phyloP scores from a whole-genome alignment of 176 grass and related monocot genomes.

The Eleusine coracana region DNA sequence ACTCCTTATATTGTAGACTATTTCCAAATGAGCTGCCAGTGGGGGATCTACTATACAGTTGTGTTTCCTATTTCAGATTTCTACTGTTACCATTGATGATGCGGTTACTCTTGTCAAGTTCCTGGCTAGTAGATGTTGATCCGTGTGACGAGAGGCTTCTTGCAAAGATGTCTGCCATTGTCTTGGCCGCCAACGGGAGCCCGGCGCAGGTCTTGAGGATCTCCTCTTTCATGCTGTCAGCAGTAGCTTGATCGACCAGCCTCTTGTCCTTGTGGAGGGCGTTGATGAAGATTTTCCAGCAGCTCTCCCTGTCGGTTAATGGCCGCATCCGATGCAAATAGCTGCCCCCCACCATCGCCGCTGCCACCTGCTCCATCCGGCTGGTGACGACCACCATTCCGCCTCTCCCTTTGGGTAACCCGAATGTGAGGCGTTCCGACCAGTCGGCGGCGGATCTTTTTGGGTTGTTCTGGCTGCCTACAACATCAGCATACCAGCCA shows the following conservation, averaged over 20 bases:
- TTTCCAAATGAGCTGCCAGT: not conserved
- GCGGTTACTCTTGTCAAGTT: constrained; percentile 31
- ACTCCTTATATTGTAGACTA: not conserved
- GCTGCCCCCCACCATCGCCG: constrained; percentile 45
- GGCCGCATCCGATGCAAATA: constrained; percentile 26
- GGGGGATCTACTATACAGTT: not conserved
- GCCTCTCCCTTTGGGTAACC: constrained; percentile 46
- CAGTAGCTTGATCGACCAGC: not conserved
- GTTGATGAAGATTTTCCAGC: constrained; percentile 46
- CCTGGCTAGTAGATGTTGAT: constrained; percentile 39
- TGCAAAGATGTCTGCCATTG: constrained; percentile 46
- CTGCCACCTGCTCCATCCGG: constrained; percentile 42
- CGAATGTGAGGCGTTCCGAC: constrained; percentile 29
- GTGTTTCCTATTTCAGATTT: constrained; percentile 17
- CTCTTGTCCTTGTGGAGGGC: constrained; percentile 17
- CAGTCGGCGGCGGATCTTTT: not conserved
- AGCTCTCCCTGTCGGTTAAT: constrained; percentile 33
- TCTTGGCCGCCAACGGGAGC: constrained; percentile 41
- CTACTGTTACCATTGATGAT: not conserved
- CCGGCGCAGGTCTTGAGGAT: constrained; percentile 45
- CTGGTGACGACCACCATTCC: constrained; percentile 55
- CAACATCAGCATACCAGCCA: constrained; percentile 38
- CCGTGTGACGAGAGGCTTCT: constrained; percentile 3
- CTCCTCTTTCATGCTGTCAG: constrained; percentile 35
- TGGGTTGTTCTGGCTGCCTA: not conserved